These are phyloP conservation scores for Fusarium nanum DNA, from an alignment of 2,329 filamentous ascomycete genomes.

Conservation along the genomic window DNA sequence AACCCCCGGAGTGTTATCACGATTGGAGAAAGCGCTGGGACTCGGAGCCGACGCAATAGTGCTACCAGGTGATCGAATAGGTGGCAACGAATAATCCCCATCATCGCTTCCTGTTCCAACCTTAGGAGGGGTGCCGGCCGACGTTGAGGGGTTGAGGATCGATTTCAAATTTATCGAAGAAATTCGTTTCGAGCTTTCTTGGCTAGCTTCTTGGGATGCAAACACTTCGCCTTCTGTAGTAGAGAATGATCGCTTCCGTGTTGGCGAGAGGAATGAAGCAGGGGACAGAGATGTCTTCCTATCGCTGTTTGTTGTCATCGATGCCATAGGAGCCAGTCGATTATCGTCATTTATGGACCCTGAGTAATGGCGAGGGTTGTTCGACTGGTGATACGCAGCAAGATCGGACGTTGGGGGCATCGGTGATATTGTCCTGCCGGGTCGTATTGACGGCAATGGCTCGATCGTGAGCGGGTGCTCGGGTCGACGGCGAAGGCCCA, in stretches of 20 bases:
- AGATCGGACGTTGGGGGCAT: conserved; percentile 58
- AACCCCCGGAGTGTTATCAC: conserved; percentile 45
- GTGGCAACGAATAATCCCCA: conserved; percentile 56
- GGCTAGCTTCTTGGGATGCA: conserved; percentile 52
- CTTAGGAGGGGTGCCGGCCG: conserved; percentile 40
- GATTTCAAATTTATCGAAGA: conserved; percentile 84
- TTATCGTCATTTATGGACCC: conserved; percentile 67
- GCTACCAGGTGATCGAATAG: conserved; percentile 58
- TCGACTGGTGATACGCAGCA: conserved; percentile 63
- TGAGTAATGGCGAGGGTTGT: conserved; percentile 51
- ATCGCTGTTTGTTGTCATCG: conserved; percentile 59
- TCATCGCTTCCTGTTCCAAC: conserved; percentile 51
- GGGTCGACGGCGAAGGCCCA: conserved; percentile 65
- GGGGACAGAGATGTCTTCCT: conserved; percentile 70
- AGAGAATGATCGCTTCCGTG: conserved; percentile 76
- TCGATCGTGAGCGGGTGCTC: conserved; percentile 60
- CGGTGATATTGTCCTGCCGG: conserved; percentile 58
- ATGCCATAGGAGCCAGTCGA: conserved; percentile 66
- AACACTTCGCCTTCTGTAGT: conserved; percentile 65
- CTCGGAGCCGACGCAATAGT: conserved; percentile 57
- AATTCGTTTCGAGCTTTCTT: conserved; percentile 69
- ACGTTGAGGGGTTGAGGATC: conserved; percentile 71
- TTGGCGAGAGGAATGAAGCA: conserved; percentile 68
- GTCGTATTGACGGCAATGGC: conserved; percentile 58
- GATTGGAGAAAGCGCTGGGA: conserved; percentile 54